A percentile compares a stretch with the other conserved stretches of the same genome.
Evolutionary conservation across 2,329 filamentous ascomycete species (phyloP).

Genomic region (Fusarium poae): DNA sequence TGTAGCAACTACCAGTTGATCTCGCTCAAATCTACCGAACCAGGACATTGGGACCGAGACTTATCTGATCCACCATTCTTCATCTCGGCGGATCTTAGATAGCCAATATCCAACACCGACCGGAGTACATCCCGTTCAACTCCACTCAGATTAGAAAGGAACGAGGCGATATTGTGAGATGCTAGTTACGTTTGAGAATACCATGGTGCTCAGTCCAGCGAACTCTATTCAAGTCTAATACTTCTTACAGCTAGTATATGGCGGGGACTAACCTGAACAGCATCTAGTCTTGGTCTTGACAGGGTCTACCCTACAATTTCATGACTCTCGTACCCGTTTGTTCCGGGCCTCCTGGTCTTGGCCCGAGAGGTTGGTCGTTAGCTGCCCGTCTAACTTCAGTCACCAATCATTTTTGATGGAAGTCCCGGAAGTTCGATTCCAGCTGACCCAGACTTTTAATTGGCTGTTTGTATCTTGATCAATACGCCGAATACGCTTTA

Average conservation of each 20-base stretch:
- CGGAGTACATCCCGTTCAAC: no score
- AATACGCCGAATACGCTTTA: neutral
- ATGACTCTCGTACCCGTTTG: conserved; percentile 5
- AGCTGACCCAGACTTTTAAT: neutral
- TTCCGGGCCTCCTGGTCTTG: neutral
- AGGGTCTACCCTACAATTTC: conserved; percentile 5
- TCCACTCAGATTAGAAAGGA: neutral
- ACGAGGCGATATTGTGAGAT: neutral
- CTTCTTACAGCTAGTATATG: neutral
- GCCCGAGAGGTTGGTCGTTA: neutral
- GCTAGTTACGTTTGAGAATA: neutral
- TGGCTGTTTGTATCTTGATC: fast-evolving
- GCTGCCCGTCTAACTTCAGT: neutral
- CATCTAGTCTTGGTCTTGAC: neutral
- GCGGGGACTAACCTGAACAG: neutral
- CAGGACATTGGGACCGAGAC: neutral
- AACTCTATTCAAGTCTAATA: neutral
- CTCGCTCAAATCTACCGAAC: neutral
- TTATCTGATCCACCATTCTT: neutral
- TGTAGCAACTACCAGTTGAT: no score
- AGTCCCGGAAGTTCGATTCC: neutral
- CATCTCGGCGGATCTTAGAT: neutral
- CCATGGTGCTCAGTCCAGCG: neutral
- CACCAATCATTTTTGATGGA: neutral
- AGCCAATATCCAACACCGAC: neutral